Base-by-base conservation (phyloP, 2,329 filamentous ascomycete genomes). In the Botryotinia narcissicola region DNA sequence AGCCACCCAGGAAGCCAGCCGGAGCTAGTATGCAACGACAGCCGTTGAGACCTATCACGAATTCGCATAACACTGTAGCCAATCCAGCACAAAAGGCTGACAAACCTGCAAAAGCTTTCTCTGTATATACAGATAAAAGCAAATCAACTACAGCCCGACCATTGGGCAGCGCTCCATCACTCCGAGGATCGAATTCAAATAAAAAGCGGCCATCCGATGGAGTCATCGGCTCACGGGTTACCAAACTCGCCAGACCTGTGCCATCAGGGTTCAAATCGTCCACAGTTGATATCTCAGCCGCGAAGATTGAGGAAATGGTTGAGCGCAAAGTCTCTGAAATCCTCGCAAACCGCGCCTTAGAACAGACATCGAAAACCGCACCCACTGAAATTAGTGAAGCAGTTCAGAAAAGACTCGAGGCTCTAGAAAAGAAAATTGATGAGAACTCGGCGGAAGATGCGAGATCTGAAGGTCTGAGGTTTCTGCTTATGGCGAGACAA, bases 281-380 rank as follows among this genome's bases (percentile, higher is more conserved):
- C 76, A 62, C 37, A 20, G 20, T 76, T 48, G 77, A 88, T 83
- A 75, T 93, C 14, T 92, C 91, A 0, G 88, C 90, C 29, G 91
- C 90, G 20, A 91, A 91, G 70, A 97, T 98, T 74, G 95, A 98
- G 81, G 93, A 94, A 57, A 90, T 98, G 84, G 94, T 98, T 1
- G 93, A 97, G 82, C 93, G 92, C 78, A 97, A 97, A 79, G 93
- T 98, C 0, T 91, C 92, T 74, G 94, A 97, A 83, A 94, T 96
- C 51, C 85, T 98, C 1, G 94, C 95, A 0, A 91, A 91, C n/a
- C 89, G 92, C 71, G 89, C 88, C 1, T 80, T 89, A 25, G 87
- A 88, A 75, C 89, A 91, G 60, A 83, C 86, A 25, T 83, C 87
- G 74, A 80, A 84, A 74, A 76, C 84, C 60, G 73, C 81, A 29